phyloP scores from a whole-genome alignment of 495 filamentous ascomycete species.

The Articulospora tetracladia region DNA sequence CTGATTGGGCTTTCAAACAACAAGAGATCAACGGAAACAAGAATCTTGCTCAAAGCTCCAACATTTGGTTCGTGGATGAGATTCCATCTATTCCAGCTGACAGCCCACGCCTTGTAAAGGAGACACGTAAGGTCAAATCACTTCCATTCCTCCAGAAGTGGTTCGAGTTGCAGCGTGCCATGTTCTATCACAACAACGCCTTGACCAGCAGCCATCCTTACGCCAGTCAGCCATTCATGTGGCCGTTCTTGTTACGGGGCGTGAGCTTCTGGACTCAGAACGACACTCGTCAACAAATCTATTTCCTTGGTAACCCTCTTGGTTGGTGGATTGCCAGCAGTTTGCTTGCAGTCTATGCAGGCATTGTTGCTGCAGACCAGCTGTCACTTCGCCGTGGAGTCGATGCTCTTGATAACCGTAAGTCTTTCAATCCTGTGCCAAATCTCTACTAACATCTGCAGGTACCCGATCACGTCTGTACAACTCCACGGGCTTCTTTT shows the following conservation, averaged over 20 bases:
- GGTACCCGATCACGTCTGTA: constrained; percentile 91
- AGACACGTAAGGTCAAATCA: constrained; percentile 71
- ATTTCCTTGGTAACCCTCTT: constrained; percentile 95
- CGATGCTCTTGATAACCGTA: constrained; percentile 90
- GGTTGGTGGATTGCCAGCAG: constrained; percentile 97
- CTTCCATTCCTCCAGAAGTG: constrained; percentile 91
- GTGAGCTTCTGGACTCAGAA: constrained; percentile 99
- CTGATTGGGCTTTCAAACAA: constrained; percentile 95
- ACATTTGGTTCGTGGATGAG: constrained; percentile 91
- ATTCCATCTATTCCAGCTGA: constrained; percentile 70
- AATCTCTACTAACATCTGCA: constrained; percentile 25
- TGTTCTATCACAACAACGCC: constrained; percentile 99
- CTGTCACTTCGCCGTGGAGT: constrained; percentile 86
- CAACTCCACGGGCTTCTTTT: constrained; percentile 98
- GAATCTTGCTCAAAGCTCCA: constrained; percentile 83
- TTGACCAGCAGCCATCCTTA: constrained; percentile 96
- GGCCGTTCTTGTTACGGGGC: constrained; percentile 94
- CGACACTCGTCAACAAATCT: constrained; percentile 94
- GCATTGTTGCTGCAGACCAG: constrained; percentile 90
- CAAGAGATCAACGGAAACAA: constrained; percentile 99
- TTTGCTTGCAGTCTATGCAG: constrained; percentile 87
- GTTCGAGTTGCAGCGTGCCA: constrained; percentile 92
- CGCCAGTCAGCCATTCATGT: constrained; percentile 89
- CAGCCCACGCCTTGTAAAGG: constrained; percentile 66
- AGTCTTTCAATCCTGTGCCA: constrained; percentile 37